Evolutionary conservation across 352 stramenopile species (phyloP), one percentile per base, ranked within the genome.

Genomic region (Aphanomyces astaci): DNA sequence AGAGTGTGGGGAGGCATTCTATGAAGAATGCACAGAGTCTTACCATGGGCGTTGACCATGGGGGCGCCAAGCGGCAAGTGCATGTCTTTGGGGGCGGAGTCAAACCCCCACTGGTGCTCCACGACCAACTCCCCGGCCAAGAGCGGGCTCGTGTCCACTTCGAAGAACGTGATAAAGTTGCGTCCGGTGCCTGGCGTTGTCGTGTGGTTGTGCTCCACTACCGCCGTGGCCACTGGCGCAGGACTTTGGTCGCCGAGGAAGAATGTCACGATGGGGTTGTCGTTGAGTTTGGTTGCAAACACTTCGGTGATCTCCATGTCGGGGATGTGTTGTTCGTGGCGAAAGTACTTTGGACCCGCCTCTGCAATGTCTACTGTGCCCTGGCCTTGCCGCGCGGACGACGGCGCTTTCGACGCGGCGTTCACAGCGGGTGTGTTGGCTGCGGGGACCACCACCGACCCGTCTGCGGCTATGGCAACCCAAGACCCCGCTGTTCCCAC

Each of bases 221-320:
- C 56, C 27, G 71, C 32, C 25, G 59, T 69, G 28, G 46, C 30
- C 9, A 55, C 76, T 54, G 64, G 49, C 11, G 78, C 66, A 15
- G 63, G 70, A 9, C 74, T 71, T 22, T 84, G 77, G 39, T 91
- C 83, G 10, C 73, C 79, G 5, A 92, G 63, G 27, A 92, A 86
- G 45, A 92, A 82, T 0, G 75, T 77, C 15, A 92, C 66, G 31
- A 87, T 72, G 2, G 84, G 81, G 53, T 92, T 81, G 24, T 81
- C 72, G 55, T 92, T 76, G 0, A 92, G 66, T 4, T 75, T 55
- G 1, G 24, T 65, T 0, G 75, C 79, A 28, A 90, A 77, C 1
- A 74, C 69, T 56, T 90, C 84, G 0, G 75, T 80, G 46, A 89
- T 57, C 1, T 72, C 49, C 0, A 92, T 30, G 31, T 90, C 79